Percentiles rank a stretch among this genome's conserved stretches.
Conservation (phyloP, 495 filamentous ascomycete species). For the Echria macrotheca region DNA sequence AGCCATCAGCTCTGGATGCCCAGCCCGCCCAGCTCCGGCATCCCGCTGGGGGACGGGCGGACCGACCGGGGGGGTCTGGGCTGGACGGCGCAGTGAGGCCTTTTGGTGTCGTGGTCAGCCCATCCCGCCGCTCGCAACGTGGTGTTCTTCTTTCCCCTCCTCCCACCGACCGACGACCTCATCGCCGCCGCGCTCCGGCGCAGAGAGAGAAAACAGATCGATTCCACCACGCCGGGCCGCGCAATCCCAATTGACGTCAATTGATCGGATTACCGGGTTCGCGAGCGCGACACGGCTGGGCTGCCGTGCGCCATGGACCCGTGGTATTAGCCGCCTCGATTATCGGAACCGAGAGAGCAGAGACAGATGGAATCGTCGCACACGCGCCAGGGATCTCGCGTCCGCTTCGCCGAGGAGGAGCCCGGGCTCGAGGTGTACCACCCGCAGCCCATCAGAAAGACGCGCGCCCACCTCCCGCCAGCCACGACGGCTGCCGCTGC, state of each 20-base stretch:
- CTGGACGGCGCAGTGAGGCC: too few relatives aligned
- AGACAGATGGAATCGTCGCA: constrained; percentile 14
- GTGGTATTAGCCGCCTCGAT: constrained; percentile 13
- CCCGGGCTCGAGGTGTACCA: constrained; percentile 9
- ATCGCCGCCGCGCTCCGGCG: background rate
- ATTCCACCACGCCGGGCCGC: too few relatives aligned
- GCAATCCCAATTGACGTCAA: background rate
- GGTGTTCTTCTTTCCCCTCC: background rate
- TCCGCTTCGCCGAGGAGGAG: constrained; percentile 26
- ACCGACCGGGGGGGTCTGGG: too few relatives aligned
- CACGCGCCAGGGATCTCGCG: constrained; percentile 23
- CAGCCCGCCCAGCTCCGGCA: background rate
- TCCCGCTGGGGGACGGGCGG: too few relatives aligned
- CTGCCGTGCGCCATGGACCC: constrained; percentile 20
- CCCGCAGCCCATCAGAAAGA: constrained; percentile 5
- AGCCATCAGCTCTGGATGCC: background rate
- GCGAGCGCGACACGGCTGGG: constrained; percentile 2
- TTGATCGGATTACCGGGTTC: background rate
- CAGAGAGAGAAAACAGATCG: too few relatives aligned
- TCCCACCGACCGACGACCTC: too few relatives aligned
- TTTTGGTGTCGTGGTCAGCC: background rate
- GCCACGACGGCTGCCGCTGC: background rate
- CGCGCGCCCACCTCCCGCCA: background rate
- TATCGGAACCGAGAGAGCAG: background rate
- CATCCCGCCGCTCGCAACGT: background rate